Evolutionary conservation across 2,329 filamentous ascomycete species (phyloP).

Genomic region (Nakataea oryzae): DNA sequence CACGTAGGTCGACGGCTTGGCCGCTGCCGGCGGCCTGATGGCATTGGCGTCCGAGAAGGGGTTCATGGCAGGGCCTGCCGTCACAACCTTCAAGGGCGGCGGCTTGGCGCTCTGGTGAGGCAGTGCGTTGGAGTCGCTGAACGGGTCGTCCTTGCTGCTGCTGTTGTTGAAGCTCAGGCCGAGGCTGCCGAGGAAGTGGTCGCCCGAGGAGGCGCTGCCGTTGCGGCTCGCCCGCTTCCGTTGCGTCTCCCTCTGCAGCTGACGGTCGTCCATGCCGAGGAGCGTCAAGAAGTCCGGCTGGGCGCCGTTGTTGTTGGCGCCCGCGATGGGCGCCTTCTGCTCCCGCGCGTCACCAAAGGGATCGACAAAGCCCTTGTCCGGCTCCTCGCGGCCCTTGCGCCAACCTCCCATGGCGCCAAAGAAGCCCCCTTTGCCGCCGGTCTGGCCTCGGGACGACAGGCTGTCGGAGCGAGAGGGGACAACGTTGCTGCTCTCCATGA

Average conservation of each 20-base stretch:
- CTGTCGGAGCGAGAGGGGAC: constrained; percentile 10
- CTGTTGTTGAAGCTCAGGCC: constrained; percentile 21
- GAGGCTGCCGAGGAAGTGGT: constrained; percentile 29
- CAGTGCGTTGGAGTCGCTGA: constrained; percentile 35
- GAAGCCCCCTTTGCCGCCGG: constrained; percentile 29
- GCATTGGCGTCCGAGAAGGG: constrained; percentile 41
- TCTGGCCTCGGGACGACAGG: constrained; percentile 16
- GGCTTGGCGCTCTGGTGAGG: constrained; percentile 27
- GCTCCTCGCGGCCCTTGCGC: constrained; percentile 10
- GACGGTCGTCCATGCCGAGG: constrained; percentile 29
- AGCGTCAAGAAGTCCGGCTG: constrained; percentile 34
- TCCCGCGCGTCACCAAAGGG: constrained; percentile 16
- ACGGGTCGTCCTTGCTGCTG: constrained; percentile 25
- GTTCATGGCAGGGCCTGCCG: constrained; percentile 18
- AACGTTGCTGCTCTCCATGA: constrained; percentile 19
- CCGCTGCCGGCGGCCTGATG: constrained; percentile 16
- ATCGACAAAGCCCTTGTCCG: constrained; percentile 13
- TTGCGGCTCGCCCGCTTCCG: constrained; percentile 20
- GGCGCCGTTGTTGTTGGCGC: neutral
- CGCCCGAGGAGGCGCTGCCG: constrained; percentile 21
- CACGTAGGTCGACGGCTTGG: constrained; percentile 29
- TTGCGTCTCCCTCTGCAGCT: constrained; percentile 26
- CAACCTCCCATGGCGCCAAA: constrained; percentile 31
- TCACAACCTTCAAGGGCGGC: constrained; percentile 20
- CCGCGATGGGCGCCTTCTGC: constrained; percentile 12